A percentile compares a stretch with the other conserved stretches of the same genome.
Evolutionary conservation across 2,329 filamentous ascomycete species (phyloP).

Genomic region (Trichophyton rubrum): DNA sequence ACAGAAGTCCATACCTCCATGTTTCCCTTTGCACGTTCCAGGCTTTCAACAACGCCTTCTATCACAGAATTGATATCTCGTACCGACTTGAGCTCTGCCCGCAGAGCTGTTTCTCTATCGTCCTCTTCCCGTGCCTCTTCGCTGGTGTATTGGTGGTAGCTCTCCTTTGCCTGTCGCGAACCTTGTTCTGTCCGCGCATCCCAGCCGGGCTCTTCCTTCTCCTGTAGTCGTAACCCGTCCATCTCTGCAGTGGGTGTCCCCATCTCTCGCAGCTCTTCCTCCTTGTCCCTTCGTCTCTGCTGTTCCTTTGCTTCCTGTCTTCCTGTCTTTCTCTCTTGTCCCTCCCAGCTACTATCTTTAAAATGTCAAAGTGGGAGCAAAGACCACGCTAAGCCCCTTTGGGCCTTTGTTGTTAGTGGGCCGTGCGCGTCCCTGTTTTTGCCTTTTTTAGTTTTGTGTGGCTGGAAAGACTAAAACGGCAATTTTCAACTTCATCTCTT

Average conservation of each 20-base stretch:
- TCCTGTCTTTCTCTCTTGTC: neutral
- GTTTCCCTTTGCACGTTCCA: slow-evolving; percentile 37
- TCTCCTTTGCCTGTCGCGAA: slow-evolving; percentile 12
- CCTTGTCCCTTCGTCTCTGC: neutral
- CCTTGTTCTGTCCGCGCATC: slow-evolving; percentile 1
- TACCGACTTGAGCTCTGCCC: slow-evolving; percentile 68
- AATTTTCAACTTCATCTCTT: neutral
- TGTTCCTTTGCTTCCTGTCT: neutral
- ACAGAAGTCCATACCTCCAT: slow-evolving; percentile 34
- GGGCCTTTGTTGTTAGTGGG: neutral
- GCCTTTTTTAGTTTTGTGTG: neutral
- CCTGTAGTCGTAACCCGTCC: slow-evolving; percentile 11
- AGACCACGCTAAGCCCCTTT: neutral
- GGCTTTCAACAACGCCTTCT: slow-evolving; percentile 43
- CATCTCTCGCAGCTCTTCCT: slow-evolving; percentile 4
- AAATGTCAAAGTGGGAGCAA: neutral
- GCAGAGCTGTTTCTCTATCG: slow-evolving; percentile 56
- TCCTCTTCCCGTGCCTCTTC: slow-evolving; percentile 37
- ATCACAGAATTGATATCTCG: slow-evolving; percentile 79
- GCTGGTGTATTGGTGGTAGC: neutral
- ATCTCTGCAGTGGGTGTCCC: slow-evolving; percentile 9
- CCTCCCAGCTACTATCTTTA: neutral
- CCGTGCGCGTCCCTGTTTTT: neutral
- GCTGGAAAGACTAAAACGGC: neutral
- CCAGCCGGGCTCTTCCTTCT: slow-evolving; percentile 8